Base-by-base conservation (phyloP, 2,329 filamentous ascomycete species). In the Aspergillus glaucus region DNA sequence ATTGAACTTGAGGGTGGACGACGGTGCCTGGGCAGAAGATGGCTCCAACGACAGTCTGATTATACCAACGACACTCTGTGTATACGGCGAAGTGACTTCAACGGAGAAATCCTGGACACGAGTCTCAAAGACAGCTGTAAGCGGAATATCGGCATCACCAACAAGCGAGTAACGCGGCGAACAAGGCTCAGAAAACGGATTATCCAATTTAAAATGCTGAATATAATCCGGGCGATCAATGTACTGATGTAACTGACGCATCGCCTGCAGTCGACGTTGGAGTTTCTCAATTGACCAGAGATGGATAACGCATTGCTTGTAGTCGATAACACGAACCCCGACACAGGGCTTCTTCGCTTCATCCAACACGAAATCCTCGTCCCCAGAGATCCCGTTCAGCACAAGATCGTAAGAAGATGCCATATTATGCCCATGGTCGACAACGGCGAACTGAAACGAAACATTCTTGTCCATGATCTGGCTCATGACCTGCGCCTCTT, bases 401-500 rank as follows among this genome's bases (percentile, higher is more conserved):
- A 97, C 90, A 71, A 98, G 86, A 67, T 98, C 93, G 69, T 98
- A 98, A 1, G 91, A 95, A 3, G 93, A 98, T 58, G 87, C 91
- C 56, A 94, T 79, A 19, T 84, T 84, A 62, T 98, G 91, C 1
- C 93, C 93, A 54, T 86, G 76, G 60, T 96, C 92, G 28, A 97
- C 83, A 48, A 96, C 84, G 10, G 88, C 86, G 65, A 97, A 98
- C 67, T 98, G 93, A 66, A 98, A 97, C 17, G 92, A 85, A 7
- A 96, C 87, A 55, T 84, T 84, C 66, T 96, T 93, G 58, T 93
- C 88, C 74, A 98, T 87, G 61, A 95, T 88, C 59, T 95, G 92
- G 72, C 91, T 95, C 88, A 98, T 93, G 52, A 98, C 85, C 64
- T 98, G 93, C 1, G 93, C 93, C 69, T 98, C 93, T 66, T 98